Evolutionary conservation across 2,329 filamentous ascomycete species (phyloP), one percentile per base, ranked within the genome.

Genomic region (Ceratocystis harringtonii): DNA sequence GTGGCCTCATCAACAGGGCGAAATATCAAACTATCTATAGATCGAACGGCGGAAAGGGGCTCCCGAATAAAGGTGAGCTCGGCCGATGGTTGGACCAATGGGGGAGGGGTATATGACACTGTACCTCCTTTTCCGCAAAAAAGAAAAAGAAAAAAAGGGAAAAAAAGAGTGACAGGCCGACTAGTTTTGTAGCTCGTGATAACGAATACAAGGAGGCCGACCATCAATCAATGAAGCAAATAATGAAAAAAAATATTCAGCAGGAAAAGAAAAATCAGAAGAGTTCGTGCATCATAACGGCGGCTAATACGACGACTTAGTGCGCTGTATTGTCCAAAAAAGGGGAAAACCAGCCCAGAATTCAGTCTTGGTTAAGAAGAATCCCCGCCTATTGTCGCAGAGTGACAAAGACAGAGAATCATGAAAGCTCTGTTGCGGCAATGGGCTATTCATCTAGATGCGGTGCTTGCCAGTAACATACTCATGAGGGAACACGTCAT

Each of bases 281-380:
- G 63, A 64, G 63, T 64, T 64, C 52, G 30, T 64, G 63, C 63
- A 64, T 64, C 63, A 41, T 64, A 60, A 64, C 52, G 63, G 50
- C 63, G 52, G 52, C 36, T 36, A 64, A 44, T 41, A 62, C 52
- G 28, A 25, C 22, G 25, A 57, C 22, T 28, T 41, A 0, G 17
- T 28, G 22, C 28, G 22, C 25, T 30, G 52, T 22, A 30, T 17
- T 57, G 52, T 30, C 52, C 12, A 10, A 8, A 15, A 15, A 28
- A 2, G 10, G 25, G 12, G 25, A n/a, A 32, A n/a, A 17, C 28
- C 52, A 57, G 28, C 28, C 36, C 15, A 17, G 28, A 57, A 6
- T 15, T 15, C 3, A 10, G 52, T 3, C 10, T 57, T 30, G 52
- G 52, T 57, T 19, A 17, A 62, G 41, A 28, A 43, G 17, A n/a